A percentile compares a stretch with the other conserved stretches of the same genome.
phyloP scores from a whole-genome alignment of 129 eudicot species.

The Escallonia rubra region DNA sequence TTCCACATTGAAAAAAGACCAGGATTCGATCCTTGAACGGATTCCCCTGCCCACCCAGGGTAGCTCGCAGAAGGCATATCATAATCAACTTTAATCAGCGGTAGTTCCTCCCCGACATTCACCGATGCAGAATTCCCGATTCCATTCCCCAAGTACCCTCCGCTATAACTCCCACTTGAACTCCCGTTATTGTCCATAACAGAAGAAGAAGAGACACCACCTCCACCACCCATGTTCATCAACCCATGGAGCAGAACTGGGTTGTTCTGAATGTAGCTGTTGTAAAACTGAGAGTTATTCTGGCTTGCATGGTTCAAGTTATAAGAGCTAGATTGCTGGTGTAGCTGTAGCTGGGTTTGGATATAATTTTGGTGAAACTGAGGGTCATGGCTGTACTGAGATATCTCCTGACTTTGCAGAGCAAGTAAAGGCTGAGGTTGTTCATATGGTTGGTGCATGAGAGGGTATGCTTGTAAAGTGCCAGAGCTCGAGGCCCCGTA shows the following conservation, averaged over 20 bases:
- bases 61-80: slow-evolving; percentile 64
- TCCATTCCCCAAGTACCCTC: slow-evolving; percentile 53
- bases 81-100: slow-evolving; percentile 82
- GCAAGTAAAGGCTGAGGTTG: slow-evolving; percentile 68
- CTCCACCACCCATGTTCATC: slow-evolving; percentile 51
- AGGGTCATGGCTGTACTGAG: slow-evolving; percentile 54
- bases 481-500: slow-evolving; percentile 38
- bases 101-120: slow-evolving; percentile 38
- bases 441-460: slow-evolving; percentile 64
- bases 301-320: slow-evolving; percentile 10
- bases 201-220: slow-evolving; percentile 45
- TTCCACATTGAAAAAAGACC: slow-evolving; percentile 96
- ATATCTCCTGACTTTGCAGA: slow-evolving; percentile 63
- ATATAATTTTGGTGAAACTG: slow-evolving; percentile 54
- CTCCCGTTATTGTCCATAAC: slow-evolving; percentile 52
- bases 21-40: slow-evolving; percentile 70
- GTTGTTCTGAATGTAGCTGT: slow-evolving; percentile 50
- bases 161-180: slow-evolving; percentile 64
- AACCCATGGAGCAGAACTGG: slow-evolving; percentile 77
- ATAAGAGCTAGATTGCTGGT: slow-evolving; percentile 34
- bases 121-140: slow-evolving; percentile 17
- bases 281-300: slow-evolving; percentile 42
- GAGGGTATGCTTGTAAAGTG: slow-evolving; percentile 54
- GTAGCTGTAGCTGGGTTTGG: slow-evolving; percentile 62
- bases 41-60: slow-evolving; percentile 76